Conservation (phyloP, 768 basidiomycete species). For the Hygrocybe punicea region DNA sequence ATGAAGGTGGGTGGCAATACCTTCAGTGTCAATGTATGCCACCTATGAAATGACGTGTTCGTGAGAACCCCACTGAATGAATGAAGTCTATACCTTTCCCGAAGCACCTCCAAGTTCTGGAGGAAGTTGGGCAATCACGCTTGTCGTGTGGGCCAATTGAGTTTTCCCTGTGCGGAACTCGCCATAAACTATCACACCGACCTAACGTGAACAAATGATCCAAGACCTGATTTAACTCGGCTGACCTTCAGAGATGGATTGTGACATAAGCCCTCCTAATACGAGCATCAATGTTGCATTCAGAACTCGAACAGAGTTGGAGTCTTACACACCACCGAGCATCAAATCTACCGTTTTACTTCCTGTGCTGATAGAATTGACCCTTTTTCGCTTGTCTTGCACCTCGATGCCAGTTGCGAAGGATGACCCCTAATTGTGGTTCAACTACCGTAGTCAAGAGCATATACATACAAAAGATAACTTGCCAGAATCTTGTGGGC, state of each 20-base stretch:
- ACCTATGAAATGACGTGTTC: conserved; percentile 49
- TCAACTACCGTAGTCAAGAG: background rate
- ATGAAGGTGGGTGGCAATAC: conserved; percentile 27
- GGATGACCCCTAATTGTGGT: conserved; percentile 65
- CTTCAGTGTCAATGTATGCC: conserved; percentile 91
- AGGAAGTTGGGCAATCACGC: conserved; percentile 85
- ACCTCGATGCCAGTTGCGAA: conserved; percentile 90
- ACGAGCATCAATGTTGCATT: background rate
- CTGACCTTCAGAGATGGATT: conserved; percentile 87
- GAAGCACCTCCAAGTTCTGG: conserved; percentile 85
- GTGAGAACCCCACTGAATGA: background rate
- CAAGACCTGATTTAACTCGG: background rate
- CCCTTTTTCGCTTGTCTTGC: conserved; percentile 79
- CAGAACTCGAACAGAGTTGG: background rate
- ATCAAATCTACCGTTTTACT: conserved; percentile 89
- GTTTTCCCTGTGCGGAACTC: conserved; percentile 97
- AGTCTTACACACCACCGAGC: conserved; percentile 64
- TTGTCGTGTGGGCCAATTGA: conserved; percentile 93
- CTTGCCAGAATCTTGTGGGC: conserved; percentile 80
- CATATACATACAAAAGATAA: background rate
- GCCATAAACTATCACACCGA: conserved; percentile 67
- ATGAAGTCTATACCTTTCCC: conserved; percentile 60
- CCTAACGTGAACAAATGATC: background rate
- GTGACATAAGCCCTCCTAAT: conserved; percentile 83
- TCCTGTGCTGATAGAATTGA: conserved; percentile 84